A percentile compares a stretch with the other conserved stretches of the same genome.
Evolutionary conservation across 768 basidiomycete species (phyloP).

Genomic region (Sporobolomyces pararoseus): DNA sequence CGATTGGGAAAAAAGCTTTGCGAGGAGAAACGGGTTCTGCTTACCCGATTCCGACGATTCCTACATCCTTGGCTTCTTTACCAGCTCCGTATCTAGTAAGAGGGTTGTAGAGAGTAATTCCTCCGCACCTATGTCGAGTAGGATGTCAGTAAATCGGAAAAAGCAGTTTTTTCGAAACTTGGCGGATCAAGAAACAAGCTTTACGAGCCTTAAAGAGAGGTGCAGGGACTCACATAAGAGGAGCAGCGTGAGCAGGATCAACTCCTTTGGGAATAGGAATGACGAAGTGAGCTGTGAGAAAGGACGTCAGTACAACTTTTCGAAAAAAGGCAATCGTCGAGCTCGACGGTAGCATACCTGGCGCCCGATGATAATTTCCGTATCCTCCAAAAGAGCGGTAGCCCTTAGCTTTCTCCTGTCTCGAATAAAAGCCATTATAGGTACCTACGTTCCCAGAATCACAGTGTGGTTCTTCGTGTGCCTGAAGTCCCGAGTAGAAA

Average conservation of each 20-base stretch:
- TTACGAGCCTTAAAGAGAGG: background rate
- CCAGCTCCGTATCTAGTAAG: conserved; percentile 56
- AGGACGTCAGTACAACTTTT: too few relatives aligned
- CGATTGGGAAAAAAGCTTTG: background rate
- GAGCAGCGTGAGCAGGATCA: conserved; percentile 58
- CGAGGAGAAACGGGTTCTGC: background rate
- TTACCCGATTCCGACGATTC: conserved; percentile 65
- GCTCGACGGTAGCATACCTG: too few relatives aligned
- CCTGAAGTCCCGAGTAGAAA: too few relatives aligned
- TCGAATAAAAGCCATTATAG: conserved; percentile 33
- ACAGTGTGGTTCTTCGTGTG: conserved; percentile 61
- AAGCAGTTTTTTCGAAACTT: background rate
- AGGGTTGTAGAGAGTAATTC: conserved; percentile 64
- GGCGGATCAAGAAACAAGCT: background rate
- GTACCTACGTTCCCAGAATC: conserved; percentile 45
- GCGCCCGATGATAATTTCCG: conserved; percentile 53
- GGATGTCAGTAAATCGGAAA: background rate
- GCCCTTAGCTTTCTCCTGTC: conserved; percentile 38
- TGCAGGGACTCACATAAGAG: conserved; percentile 53
- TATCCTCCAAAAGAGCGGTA: conserved; percentile 42
- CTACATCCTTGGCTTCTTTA: conserved; percentile 62
- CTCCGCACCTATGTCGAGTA: conserved; percentile 56
- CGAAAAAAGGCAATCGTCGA: too few relatives aligned
- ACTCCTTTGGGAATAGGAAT: conserved; percentile 58
- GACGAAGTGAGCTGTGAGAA: conserved; percentile 60